Evolutionary conservation across 306 rosid genomes (phyloP).

Genomic region (Astragalus membranaceus): DNA sequence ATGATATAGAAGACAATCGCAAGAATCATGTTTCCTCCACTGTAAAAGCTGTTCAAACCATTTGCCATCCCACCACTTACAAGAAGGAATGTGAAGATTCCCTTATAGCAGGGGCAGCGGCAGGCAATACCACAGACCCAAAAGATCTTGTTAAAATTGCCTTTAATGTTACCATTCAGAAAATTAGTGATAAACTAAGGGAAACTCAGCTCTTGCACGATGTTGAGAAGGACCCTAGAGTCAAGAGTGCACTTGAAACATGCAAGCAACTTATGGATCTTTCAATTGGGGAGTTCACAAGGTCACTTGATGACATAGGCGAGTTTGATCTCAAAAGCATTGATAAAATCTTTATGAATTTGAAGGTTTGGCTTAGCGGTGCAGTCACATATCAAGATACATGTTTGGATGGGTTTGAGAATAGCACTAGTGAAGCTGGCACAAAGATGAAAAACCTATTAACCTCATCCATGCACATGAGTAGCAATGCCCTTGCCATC

Average conservation of each 20-base stretch:
- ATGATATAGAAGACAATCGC: not conserved
- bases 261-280: slow-evolving; percentile 55
- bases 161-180: slow-evolving; percentile 29
- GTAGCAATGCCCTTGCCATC: slow-evolving; percentile 60
- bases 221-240: slow-evolving; percentile 53
- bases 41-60: not conserved
- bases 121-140: slow-evolving; percentile 1
- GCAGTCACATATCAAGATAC: slow-evolving; percentile 68
- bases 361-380: slow-evolving; percentile 69
- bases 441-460: slow-evolving; percentile 40
- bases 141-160: slow-evolving; percentile 26
- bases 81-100: slow-evolving; percentile 19
- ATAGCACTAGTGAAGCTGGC: slow-evolving; percentile 35
- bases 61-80: slow-evolving; percentile 55
- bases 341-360: slow-evolving; percentile 30
- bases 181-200: slow-evolving; percentile 14
- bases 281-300: slow-evolving; percentile 36
- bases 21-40: not conserved
- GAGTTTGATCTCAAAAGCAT: slow-evolving; percentile 18
- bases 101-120: not conserved
- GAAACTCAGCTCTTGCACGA: slow-evolving; percentile 25
- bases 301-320: slow-evolving; percentile 25
- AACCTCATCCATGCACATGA: slow-evolving; percentile 37
- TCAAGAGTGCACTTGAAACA: slow-evolving; percentile 50
- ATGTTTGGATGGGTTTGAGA: slow-evolving; percentile 63